Evolutionary conservation across 345 rosid species (phyloP).

Genomic region (Hibiscus tridactylites): DNA sequence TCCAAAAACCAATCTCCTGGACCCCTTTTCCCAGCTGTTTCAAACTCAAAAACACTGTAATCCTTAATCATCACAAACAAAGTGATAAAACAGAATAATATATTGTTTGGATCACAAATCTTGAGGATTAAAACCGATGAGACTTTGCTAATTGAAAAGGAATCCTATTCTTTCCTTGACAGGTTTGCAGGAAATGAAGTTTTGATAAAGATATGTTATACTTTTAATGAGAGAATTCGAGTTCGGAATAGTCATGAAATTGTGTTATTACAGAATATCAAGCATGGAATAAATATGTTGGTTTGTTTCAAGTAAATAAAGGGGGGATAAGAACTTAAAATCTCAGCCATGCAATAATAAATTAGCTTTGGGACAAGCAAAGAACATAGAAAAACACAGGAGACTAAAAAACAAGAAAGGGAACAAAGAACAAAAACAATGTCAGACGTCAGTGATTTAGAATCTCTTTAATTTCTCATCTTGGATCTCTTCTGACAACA

Average conservation of each 20-base stretch:
- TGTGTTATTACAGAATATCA: neutral
- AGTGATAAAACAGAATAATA: neutral
- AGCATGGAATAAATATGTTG: neutral
- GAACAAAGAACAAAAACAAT: conserved; percentile 19
- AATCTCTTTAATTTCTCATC: conserved; percentile 21
- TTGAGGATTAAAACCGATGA: neutral
- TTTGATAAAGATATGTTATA: no score
- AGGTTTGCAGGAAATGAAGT: neutral
- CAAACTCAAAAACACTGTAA: neutral
- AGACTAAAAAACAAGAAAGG: neutral
- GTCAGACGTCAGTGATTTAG: conserved; percentile 29
- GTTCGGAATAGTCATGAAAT: no score
- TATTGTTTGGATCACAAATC: neutral
- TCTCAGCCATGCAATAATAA: conserved; percentile 17
- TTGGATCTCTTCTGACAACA: conserved; percentile 13
- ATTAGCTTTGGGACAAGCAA: neutral
- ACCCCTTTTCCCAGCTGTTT: neutral
- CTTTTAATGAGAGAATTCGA: no score
- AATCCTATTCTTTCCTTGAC: neutral
- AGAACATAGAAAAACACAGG: conserved; percentile 4
- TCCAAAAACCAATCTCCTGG: neutral
- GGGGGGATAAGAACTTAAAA: neutral
- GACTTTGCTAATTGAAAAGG: neutral
- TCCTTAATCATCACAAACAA: neutral
- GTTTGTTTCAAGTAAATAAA: conserved; percentile 12